phyloP scores from a whole-genome alignment of 2,329 filamentous ascomycete species.

The Tolypocladium ovalisporum region DNA sequence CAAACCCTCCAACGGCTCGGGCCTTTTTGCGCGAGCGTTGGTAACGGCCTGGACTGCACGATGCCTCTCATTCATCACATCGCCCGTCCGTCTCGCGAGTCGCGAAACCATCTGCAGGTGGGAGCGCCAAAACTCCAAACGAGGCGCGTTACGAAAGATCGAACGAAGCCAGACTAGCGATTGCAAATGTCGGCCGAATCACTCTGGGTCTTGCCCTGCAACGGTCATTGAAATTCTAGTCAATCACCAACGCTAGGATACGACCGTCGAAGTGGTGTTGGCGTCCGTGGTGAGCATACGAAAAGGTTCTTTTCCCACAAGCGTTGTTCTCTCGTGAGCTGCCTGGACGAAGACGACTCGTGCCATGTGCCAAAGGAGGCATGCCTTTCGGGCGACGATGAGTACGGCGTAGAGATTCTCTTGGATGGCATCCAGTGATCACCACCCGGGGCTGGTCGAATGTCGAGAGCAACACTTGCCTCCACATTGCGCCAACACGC shows the following conservation, averaged over 20 bases:
- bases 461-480: not conserved
- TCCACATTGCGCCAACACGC: not conserved
- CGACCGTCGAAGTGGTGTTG: not conserved
- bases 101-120: not conserved
- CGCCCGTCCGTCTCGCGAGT: not conserved
- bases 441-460: too few species aligned
- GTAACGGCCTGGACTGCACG: not conserved
- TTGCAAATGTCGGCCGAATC: not conserved
- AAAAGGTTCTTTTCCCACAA: not conserved
- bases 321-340: constrained; percentile 1
- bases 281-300: not conserved
- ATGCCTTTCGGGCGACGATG: not conserved
- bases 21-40: not conserved
- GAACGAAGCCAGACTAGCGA: not conserved
- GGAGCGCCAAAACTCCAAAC: not conserved
- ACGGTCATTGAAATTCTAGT: not conserved
- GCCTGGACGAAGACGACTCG: not conserved
- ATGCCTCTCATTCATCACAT: not conserved
- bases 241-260: not conserved
- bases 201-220: not conserved
- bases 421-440: not conserved
- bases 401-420: not conserved
- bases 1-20: not conserved
- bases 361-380: not conserved
- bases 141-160: not conserved